These are phyloP conservation scores for Globisporangium nagaii DNA, from an alignment of 352 stramenopile genomes.

Conservation along the genomic window DNA sequence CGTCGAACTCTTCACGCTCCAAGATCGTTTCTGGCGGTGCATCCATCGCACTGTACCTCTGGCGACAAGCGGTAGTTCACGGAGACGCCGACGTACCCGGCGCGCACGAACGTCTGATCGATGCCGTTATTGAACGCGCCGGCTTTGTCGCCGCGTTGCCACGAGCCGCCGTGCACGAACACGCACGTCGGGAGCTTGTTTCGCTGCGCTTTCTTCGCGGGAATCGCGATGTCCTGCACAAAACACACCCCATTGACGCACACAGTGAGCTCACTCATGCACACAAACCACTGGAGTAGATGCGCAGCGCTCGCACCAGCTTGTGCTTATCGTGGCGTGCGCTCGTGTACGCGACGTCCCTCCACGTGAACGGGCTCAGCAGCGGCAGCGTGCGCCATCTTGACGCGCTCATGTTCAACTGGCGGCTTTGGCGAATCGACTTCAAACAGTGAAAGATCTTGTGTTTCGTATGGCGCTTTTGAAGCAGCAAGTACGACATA, in stretches of 20 bases:
- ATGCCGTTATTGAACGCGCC: constrained; percentile 58
- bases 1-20: not conserved
- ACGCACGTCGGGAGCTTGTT: constrained; percentile 57
- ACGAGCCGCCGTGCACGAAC: constrained; percentile 81
- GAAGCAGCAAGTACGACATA: not conserved
- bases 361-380: constrained; percentile 47
- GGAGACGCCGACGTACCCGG: constrained; percentile 51
- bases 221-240: constrained; percentile 56
- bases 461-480: not conserved
- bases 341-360: constrained; percentile 55
- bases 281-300: not conserved
- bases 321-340: constrained; percentile 38
- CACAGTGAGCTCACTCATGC: not conserved
- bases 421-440: not conserved
- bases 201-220: constrained; percentile 17
- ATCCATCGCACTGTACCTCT: constrained; percentile 34
- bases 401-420: constrained; percentile 4
- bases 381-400: constrained; percentile 21
- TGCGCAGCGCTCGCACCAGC: constrained; percentile 18
- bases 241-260: not conserved
- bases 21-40: not conserved
- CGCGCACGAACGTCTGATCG: constrained; percentile 46
- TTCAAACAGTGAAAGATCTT: not conserved
- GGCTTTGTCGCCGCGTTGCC: constrained; percentile 80
- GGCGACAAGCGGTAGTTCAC: constrained; percentile 83